Evolutionary conservation across 768 basidiomycete species (phyloP).

Genomic region (Naganishia vaughanmartiniae): DNA sequence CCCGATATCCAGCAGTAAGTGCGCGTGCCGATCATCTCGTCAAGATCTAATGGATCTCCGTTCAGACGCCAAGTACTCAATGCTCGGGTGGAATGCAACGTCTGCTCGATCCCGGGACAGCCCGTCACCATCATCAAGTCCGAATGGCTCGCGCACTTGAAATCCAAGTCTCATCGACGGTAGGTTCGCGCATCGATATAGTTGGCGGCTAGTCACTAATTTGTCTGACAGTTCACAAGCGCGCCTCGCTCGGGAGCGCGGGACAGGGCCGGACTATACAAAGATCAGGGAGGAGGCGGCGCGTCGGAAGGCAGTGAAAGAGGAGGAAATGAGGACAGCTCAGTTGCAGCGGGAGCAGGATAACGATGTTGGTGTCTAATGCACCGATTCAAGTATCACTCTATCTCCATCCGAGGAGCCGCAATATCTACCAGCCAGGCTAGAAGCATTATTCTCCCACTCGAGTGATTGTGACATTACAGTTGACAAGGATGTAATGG

Average conservation of each 20-base stretch:
- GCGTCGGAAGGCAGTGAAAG: not conserved
- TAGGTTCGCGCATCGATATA: not conserved
- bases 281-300: constrained; percentile 8
- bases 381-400: too few species aligned
- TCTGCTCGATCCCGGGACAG: constrained; percentile 36
- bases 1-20: constrained; percentile 41
- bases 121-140: constrained; percentile 32
- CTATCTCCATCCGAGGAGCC: too few species aligned
- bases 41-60: not conserved
- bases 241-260: not conserved
- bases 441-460: too few species aligned
- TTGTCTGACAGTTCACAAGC: not conserved
- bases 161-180: constrained; percentile 31
- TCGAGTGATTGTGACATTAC: too few species aligned
- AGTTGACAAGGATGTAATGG: too few species aligned
- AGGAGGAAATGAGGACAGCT: not conserved
- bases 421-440: too few species aligned
- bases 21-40: not conserved
- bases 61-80: constrained; percentile 40
- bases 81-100: constrained; percentile 36
- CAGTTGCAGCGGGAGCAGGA: constrained; percentile 9
- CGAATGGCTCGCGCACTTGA: constrained; percentile 32
- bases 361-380: too few species aligned
- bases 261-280: not conserved
- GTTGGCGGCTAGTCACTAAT: too few species aligned